A percentile compares a stretch with the other conserved stretches of the same genome.
phyloP scores from a whole-genome alignment of 2,329 filamentous ascomycete species.

The Teratosphaeriaceae sp. region DNA sequence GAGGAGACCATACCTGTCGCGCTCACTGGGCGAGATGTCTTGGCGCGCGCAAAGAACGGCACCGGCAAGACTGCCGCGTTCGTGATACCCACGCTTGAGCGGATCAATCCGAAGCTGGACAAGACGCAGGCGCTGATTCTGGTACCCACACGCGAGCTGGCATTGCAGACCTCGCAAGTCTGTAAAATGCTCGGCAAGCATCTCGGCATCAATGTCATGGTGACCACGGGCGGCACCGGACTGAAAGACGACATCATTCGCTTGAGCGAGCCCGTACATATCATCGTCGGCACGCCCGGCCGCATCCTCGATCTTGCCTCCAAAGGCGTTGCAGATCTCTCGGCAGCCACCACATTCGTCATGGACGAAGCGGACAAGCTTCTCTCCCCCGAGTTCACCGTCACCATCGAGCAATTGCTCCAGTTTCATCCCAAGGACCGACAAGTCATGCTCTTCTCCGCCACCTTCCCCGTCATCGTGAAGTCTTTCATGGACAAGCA shows the following conservation, averaged over 20 bases:
- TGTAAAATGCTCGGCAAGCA: conserved; percentile 99
- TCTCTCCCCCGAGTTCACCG: conserved; percentile 91
- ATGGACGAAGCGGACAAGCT: conserved; percentile 99
- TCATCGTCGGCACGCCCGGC: conserved; percentile 94
- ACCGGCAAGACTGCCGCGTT: conserved; percentile 98
- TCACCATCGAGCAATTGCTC: conserved; percentile 91
- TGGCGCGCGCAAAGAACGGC: conserved; percentile 95
- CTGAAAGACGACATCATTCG: conserved; percentile 96
- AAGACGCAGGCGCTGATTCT: conserved; percentile 97
- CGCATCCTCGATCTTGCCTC: conserved; percentile 93
- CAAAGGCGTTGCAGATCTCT: conserved; percentile 93
- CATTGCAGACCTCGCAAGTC: conserved; percentile 96
- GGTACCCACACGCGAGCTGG: conserved; percentile 92
- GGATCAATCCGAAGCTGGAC: conserved; percentile 91
- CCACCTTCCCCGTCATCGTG: conserved; percentile 93
- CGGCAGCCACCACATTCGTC: conserved; percentile 94
- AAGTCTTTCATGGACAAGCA: conserved; percentile 98
- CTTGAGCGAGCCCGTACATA: conserved; percentile 88
- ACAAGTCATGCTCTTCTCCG: conserved; percentile 98
- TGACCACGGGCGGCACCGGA: conserved; percentile 92
- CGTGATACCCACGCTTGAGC: conserved; percentile 89
- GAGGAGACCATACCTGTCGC: conserved; percentile 98
- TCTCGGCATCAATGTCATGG: conserved; percentile 97
- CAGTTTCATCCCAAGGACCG: conserved; percentile 95
- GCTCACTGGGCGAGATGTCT: conserved; percentile 86